These are phyloP conservation scores for Dentipellis fragilis DNA, from an alignment of 768 basidiomycete genomes.

Conservation along the genomic window DNA sequence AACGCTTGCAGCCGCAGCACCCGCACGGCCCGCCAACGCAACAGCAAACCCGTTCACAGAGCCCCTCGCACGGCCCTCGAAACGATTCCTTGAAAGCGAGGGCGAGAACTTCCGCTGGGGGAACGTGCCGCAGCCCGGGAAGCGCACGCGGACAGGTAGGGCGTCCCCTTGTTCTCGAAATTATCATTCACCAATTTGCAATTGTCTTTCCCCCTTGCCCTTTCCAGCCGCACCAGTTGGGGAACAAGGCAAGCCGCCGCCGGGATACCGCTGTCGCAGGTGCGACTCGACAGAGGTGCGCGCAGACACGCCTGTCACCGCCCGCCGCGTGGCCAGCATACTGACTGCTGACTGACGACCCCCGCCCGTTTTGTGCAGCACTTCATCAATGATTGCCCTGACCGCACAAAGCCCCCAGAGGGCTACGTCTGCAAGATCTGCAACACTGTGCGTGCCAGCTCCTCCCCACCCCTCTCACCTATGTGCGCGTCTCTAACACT, in stretches of 20 bases:
- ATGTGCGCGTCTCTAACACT: constrained; percentile 1
- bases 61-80: constrained; percentile 26
- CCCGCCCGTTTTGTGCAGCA: constrained; percentile 36
- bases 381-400: constrained; percentile 67
- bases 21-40: constrained; percentile 45
- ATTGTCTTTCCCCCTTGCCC: background rate
- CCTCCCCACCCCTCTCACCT: background rate
- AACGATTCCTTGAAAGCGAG: constrained; percentile 41
- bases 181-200: too few species aligned
- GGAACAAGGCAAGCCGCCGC: constrained; percentile 48
- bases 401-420: constrained; percentile 67
- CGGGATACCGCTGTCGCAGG: constrained; percentile 67
- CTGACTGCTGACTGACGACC: too few species aligned
- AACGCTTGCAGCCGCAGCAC: constrained; percentile 24
- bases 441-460: constrained; percentile 37
- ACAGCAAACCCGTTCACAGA: constrained; percentile 66
- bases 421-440: constrained; percentile 86
- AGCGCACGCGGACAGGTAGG: constrained; percentile 41
- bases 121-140: constrained; percentile 42
- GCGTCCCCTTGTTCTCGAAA: too few species aligned
- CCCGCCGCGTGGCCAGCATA: background rate
- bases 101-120: constrained; percentile 67
- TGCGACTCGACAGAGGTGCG: constrained; percentile 69
- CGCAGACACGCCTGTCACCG: background rate
- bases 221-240: constrained; percentile 12